Base-by-base conservation (phyloP, 805 yeast genomes). In the Candida broadrunensis region DNA sequence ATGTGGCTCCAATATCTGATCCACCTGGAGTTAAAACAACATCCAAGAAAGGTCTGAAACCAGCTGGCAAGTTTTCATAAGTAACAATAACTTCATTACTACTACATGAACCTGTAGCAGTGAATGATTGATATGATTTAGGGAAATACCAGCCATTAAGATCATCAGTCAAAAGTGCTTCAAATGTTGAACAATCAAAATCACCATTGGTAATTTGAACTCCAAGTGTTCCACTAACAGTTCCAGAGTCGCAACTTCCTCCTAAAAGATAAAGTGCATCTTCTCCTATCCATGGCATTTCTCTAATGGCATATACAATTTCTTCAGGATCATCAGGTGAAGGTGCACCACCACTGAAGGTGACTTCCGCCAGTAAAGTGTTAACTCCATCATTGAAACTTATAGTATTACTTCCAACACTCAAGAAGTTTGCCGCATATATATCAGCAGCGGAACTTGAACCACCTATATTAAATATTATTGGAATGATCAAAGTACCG, bases 51-150 rank as follows among this genome's bases (percentile, higher is more conserved):
- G 34, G 35, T 9, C 60, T 42, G 43, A 41, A 54, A 2, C 63
- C 65, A 2, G 60, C 58, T 9, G 63, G 63, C 20, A 59, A 31
- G 33, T 50, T 52, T 1, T 20, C 18, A 41, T 52, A 58, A 12
- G 23, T 42, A 4, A 45, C 46, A 4, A 39, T 43, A 17, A 36
- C 38, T 4, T 36, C 35, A 12, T 29, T 35, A 9, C 38, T 15
- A 2, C 41, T 33, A 47, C 63, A 59, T 1, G 14, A 9, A 5
- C 9, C n/a, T 4, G 13, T 30, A 16, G 19, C 8, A 13, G 18
- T 9, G 11, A 18, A 14, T 9, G 5, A 12, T 30, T 16, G n/a
- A 15, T 6, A 7, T 5, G 33, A 18, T 9, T 18, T 30, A 5
- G 33, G 20, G 14, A 18, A 13, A 15, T 15, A 30, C 20, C 20